These are phyloP conservation scores for Yamadazyma kanchanaburiensis DNA, from an alignment of 1,139 yeast genomes.

Conservation along the genomic window DNA sequence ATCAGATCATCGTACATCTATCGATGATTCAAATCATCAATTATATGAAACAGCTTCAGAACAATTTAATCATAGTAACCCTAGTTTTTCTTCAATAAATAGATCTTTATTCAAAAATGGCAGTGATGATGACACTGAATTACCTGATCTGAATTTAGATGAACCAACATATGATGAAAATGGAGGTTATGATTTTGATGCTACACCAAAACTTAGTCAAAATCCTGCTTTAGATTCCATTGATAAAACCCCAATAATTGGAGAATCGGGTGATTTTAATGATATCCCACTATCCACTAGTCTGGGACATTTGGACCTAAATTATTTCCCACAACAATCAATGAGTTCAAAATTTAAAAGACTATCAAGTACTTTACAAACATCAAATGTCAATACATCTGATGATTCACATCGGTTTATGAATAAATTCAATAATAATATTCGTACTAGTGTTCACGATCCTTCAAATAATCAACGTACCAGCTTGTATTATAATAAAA, in stretches of 20 bases:
- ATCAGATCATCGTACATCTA: not conserved
- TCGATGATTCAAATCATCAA: conserved; percentile 1
- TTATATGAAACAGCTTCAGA: conserved; percentile 6
- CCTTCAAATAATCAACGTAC: conserved; percentile 12
- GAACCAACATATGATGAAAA: not conserved
- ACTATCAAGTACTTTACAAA: conserved; percentile 37
- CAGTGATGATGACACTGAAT: conserved; percentile 3
- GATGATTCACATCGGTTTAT: conserved; percentile 42
- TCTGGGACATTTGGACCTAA: conserved; percentile 8
- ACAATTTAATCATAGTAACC: conserved; percentile 10
- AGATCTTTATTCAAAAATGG: conserved; percentile 25
- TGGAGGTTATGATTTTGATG: conserved; percentile 16
- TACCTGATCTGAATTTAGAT: not conserved
- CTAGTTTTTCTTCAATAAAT: conserved; percentile 34
- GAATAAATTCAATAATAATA: conserved; percentile 40
- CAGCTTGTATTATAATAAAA: conserved; percentile 35
- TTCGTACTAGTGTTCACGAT: conserved; percentile 10
- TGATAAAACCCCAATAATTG: conserved; percentile 33
- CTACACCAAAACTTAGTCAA: conserved; percentile 25
- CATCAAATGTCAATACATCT: conserved; percentile 24
- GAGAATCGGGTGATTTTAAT: conserved; percentile 7
- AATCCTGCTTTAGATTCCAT: conserved; percentile 12
- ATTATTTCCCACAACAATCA: conserved; percentile 31
- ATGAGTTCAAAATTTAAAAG: conserved; percentile 38
- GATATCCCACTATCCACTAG: conserved; percentile 5